These are phyloP conservation scores for sorghum (Sorghum bicolor) DNA, from an alignment of 176 grass and related monocot genomes.

Conservation along the genomic window Sorghum_bicolor_NCBIv3 NC_012873.2:195501-196000, in stretches of 20 bases:
- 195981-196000: not conserved
- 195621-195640: too few relatives aligned
- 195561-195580: too few relatives aligned
- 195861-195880: slow-evolving; percentile 27
- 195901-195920: not conserved
- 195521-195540: too few relatives aligned
- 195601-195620: too few relatives aligned
- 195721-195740: slow-evolving; percentile 71
- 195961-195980: too few relatives aligned
- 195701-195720: slow-evolving; percentile 51
- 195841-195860: slow-evolving; percentile 26
- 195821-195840: not conserved
- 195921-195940: not conserved
- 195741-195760: slow-evolving; percentile 20
- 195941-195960: too few relatives aligned
- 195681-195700: too few relatives aligned
- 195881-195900: not conserved
- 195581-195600: too few relatives aligned
- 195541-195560: too few relatives aligned
- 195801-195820: slow-evolving; percentile 31
- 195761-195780: slow-evolving; percentile 47
- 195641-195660: too few relatives aligned
- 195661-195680: too few relatives aligned
- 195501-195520: too few relatives aligned
- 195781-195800: slow-evolving; percentile 73